Conservation (phyloP, 805 yeast genomes). For the Kregervanrija pseudodelftensis region DNA sequence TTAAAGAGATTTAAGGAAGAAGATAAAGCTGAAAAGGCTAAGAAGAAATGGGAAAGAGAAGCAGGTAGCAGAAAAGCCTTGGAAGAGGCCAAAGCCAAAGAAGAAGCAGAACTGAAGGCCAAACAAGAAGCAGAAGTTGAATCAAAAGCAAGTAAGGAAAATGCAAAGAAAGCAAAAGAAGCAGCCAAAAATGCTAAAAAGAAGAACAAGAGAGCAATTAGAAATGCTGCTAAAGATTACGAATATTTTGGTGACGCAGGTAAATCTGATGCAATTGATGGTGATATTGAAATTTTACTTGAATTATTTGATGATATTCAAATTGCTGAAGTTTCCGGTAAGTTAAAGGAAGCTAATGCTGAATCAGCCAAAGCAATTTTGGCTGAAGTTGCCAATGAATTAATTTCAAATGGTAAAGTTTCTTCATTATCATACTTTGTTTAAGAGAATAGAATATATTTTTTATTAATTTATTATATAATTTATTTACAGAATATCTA, state of each 20-base stretch:
- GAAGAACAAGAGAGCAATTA: slow-evolving; percentile 58
- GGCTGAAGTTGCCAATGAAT: slow-evolving; percentile 45
- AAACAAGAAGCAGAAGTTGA: slow-evolving; percentile 71
- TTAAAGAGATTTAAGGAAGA: slow-evolving; percentile 87
- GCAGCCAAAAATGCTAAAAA: slow-evolving; percentile 96
- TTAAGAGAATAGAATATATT: neutral
- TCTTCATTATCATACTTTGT: slow-evolving; percentile 19
- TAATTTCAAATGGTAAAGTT: slow-evolving; percentile 47
- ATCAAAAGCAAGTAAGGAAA: slow-evolving; percentile 51
- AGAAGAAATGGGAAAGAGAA: slow-evolving; percentile 94
- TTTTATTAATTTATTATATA: slow-evolving; percentile 15
- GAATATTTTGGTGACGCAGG: slow-evolving; percentile 78
- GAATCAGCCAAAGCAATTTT: slow-evolving; percentile 54
- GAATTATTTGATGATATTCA: slow-evolving; percentile 76
- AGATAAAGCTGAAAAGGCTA: slow-evolving; percentile 91
- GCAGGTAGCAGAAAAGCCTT: slow-evolving; percentile 97
- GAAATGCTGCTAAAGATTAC: slow-evolving; percentile 75
- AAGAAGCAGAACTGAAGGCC: slow-evolving; percentile 82
- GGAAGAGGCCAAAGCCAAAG: slow-evolving; percentile 78
- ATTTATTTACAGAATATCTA: slow-evolving; percentile 30
- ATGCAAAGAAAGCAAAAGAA: slow-evolving; percentile 79
- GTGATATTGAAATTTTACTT: slow-evolving; percentile 71
- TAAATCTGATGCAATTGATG: slow-evolving; percentile 60
- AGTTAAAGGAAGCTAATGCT: slow-evolving; percentile 52
- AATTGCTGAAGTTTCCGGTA: slow-evolving; percentile 66